These are phyloP conservation scores for Fusarium aywerte DNA, from an alignment of 2,329 filamentous ascomycete genomes.

Conservation along the genomic window DNA sequence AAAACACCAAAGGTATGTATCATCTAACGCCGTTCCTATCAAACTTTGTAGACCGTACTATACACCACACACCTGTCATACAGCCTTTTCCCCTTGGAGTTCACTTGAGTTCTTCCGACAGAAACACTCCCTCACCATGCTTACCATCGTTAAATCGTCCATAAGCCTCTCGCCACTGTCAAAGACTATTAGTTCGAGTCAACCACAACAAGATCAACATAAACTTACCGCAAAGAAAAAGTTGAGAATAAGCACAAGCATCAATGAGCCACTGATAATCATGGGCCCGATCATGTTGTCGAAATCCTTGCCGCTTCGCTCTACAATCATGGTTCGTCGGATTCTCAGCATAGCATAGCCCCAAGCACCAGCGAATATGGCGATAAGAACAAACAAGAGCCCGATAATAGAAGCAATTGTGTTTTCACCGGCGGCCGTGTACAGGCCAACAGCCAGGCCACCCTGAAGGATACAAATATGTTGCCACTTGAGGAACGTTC, in stretches of 20 bases:
- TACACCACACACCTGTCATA: conserved; percentile 14
- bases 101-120: conserved; percentile 49
- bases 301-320: conserved; percentile 91
- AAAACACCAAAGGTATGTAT: conserved; percentile 31
- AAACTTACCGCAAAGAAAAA: conserved; percentile 82
- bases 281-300: conserved; percentile 89
- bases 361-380: conserved; percentile 86
- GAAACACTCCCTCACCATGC: conserved; percentile 10
- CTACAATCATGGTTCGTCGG: conserved; percentile 80
- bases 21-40: conserved; percentile 31
- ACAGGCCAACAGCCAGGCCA: conserved; percentile 83
- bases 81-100: neutral
- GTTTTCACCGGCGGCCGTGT: conserved; percentile 86
- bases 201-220: neutral
- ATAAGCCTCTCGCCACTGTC: conserved; percentile 51
- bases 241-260: conserved; percentile 83
- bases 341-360: conserved; percentile 85
- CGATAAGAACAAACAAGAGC: conserved; percentile 83
- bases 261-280: conserved; percentile 82
- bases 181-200: conserved; percentile 22
- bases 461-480: conserved; percentile 91
- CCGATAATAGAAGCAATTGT: conserved; percentile 80
- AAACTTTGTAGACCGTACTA: neutral
- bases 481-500: conserved; percentile 99
- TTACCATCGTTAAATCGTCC: conserved; percentile 42